Evolutionary conservation across 805 yeast genomes (phyloP).

Genomic region (Ogataea ramenticola): DNA sequence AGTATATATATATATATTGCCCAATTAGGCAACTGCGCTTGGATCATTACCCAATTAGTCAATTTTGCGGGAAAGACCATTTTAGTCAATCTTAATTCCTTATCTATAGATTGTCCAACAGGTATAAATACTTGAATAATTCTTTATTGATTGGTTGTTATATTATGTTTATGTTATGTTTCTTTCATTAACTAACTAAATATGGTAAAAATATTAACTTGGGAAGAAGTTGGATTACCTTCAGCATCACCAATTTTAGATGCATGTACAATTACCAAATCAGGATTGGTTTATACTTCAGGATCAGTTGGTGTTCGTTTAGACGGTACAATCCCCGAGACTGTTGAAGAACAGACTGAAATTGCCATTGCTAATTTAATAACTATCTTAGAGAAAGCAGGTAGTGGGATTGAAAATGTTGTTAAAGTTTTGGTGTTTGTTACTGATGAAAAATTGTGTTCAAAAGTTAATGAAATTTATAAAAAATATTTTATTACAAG

Average conservation of each 20-base stretch:
- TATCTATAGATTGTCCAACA: no score
- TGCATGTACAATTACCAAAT: constrained; percentile 16
- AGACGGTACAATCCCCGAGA: constrained; percentile 33
- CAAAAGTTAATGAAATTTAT: constrained; percentile 39
- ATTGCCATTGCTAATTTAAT: constrained; percentile 37
- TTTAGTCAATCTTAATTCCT: no score
- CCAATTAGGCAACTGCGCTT: no score
- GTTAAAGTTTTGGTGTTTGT: constrained; percentile 45
- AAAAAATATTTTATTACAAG: constrained; percentile 35
- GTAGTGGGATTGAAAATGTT: constrained; percentile 38
- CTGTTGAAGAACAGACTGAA: constrained; percentile 38
- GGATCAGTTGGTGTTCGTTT: constrained; percentile 20
- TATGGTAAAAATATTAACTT: constrained; percentile 16
- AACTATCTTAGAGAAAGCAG: constrained; percentile 34
- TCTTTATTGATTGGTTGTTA: no score
- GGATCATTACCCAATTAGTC: no score
- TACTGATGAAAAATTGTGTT: constrained; percentile 33
- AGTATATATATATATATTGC: neutral
- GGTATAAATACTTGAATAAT: no score
- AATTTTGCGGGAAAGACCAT: no score
- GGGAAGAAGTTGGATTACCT: constrained; percentile 18
- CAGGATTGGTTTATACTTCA: constrained; percentile 21
- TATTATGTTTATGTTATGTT: no score
- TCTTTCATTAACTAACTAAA: neutral
- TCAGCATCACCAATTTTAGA: constrained; percentile 13